phyloP scores from a whole-genome alignment of 495 filamentous ascomycete species.

The Aspergillus incahuasiensis region DNA sequence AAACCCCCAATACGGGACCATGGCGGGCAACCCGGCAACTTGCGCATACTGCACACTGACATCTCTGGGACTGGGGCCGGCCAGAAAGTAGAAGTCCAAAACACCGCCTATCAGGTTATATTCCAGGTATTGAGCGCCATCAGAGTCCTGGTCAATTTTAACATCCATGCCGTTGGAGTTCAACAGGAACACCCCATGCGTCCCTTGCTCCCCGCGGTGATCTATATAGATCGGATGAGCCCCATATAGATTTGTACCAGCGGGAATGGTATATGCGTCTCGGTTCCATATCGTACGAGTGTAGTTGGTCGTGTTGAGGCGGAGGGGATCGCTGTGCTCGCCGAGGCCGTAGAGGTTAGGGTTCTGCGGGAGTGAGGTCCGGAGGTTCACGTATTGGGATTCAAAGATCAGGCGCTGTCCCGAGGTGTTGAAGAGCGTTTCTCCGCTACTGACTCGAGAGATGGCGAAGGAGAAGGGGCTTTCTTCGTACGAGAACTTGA shows the following conservation, averaged over 20 bases:
- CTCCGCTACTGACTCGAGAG: constrained; percentile 40
- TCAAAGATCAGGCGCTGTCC: constrained; percentile 69
- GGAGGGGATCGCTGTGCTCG: constrained; percentile 73
- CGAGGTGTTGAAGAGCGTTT: constrained; percentile 74
- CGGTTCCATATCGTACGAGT: constrained; percentile 76
- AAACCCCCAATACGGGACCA: constrained; percentile 83
- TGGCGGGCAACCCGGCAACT: constrained; percentile 60
- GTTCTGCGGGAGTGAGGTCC: constrained; percentile 60
- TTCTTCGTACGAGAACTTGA: constrained; percentile 56
- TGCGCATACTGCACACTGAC: constrained; percentile 71
- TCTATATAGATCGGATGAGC: constrained; percentile 82
- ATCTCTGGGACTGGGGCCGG: constrained; percentile 65
- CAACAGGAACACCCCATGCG: constrained; percentile 78
- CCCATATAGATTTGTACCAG: constrained; percentile 72
- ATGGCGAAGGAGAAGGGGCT: constrained; percentile 75
- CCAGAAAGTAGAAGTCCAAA: constrained; percentile 78
- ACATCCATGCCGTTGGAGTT: constrained; percentile 87
- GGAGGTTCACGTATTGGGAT: constrained; percentile 69
- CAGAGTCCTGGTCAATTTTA: constrained; percentile 63
- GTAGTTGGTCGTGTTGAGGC: constrained; percentile 66
- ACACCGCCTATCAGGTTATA: constrained; percentile 83
- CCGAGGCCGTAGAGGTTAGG: constrained; percentile 77
- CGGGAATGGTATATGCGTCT: constrained; percentile 62
- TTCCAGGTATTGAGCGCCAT: constrained; percentile 66
- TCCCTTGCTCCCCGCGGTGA: constrained; percentile 58